Evolutionary conservation across 805 yeast species (phyloP).

Genomic region (Tetrapisispora arboricola): DNA sequence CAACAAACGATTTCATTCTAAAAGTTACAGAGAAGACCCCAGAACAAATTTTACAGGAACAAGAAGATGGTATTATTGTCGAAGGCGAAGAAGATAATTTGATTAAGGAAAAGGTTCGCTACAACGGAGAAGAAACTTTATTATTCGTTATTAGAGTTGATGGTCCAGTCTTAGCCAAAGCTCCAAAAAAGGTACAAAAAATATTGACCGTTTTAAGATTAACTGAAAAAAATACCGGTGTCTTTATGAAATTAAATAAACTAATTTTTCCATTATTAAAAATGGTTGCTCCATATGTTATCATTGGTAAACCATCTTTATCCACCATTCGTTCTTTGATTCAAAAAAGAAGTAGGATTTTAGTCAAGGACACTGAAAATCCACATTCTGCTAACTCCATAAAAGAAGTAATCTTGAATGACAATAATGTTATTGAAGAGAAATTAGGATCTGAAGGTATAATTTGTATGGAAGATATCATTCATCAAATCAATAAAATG

Average conservation of each 20-base stretch:
- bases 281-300: conserved; percentile 61
- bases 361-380: conserved; percentile 23
- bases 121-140: conserved; percentile 39
- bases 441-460: conserved; percentile 57
- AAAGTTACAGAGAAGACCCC: conserved; percentile 20
- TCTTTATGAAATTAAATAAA: conserved; percentile 54
- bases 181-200: conserved; percentile 55
- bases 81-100: conserved; percentile 25
- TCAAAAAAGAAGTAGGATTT: conserved; percentile 65
- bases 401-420: conserved; percentile 47
- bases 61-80: conserved; percentile 9
- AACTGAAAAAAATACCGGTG: conserved; percentile 52
- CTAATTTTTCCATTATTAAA: conserved; percentile 54
- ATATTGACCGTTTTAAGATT: conserved; percentile 54
- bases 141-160: conserved; percentile 58
- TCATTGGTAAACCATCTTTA: conserved; percentile 66
- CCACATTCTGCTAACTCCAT: conserved; percentile 20
- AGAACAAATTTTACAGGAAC: conserved; percentile 7
- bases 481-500: conserved; percentile 55
- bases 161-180: conserved; percentile 52
- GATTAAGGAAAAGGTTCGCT: conserved; percentile 26
- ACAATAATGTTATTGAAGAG: conserved; percentile 68
- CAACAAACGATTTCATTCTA: conserved; percentile 28
- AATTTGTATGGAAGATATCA: conserved; percentile 71
- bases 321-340: conserved; percentile 60